Base-by-base conservation (phyloP, 768 basidiomycete genomes). In the Agrocybe pediades region DNA sequence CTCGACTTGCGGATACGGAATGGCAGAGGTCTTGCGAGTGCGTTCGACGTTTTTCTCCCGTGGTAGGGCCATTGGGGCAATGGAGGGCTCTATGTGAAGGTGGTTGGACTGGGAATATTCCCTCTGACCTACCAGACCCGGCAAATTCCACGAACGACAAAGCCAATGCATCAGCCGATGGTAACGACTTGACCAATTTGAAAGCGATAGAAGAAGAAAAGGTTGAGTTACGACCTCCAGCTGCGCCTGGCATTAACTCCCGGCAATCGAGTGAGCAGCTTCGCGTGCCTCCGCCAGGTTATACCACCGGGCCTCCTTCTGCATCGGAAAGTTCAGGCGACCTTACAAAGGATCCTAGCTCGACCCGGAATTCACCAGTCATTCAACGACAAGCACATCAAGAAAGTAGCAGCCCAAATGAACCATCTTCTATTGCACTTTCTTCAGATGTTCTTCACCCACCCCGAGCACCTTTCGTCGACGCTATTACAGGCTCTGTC, bases 61-160 rank as follows among this genome's bases (percentile, higher is more conserved):
- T 78, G 11, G 76, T 93, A 27, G 90, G 88, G 0, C 75, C 74
- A n/a, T 74, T 92, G 3, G 86, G 84, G 4, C 83, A 89, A 74
- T 90, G 84, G 83, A 77, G 83, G 47, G 75, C 84, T 5, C 71
- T 88, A 2, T 92, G 90, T 61, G 90, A 93, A 71, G 89, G 87
- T 11, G 82, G 82, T 8, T 92, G 89, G 87, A 70, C 73, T 4
- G 83, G 85, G 3, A 63, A 71, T 7, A 41, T 81, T 5, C 84
- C 85, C 3, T 64, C 64, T 11, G 75, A 77, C 57, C 65, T 85
- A n/a, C 68, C 70, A 9, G 68, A 73, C 41, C 53, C 33, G 33
- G 33, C 65, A 19, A 67, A 67, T 19, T 15, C n/a, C 3, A 23
- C 36, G 15, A 44, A 36, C 48, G 54, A 26, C 6, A 51, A 49